Base-by-base conservation (phyloP, 495 filamentous ascomycete genomes). In the Pyrenula aspistea region DNA sequence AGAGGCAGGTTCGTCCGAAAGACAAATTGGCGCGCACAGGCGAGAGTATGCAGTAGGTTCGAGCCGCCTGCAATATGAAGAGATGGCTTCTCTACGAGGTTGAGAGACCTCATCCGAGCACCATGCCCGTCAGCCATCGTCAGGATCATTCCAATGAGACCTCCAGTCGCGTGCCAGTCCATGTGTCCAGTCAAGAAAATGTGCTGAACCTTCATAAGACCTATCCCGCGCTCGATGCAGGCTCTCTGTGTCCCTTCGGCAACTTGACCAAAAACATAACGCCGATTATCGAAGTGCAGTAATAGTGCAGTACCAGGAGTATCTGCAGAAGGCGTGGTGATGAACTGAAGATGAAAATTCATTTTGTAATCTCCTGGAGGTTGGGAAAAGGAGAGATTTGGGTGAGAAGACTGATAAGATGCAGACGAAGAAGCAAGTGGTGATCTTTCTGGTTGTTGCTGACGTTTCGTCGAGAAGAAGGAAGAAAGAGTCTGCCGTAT, bases 261-360 rank as follows among this genome's bases (percentile, higher is more conserved):
- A 10, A 91, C 62, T 65, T 88, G 84, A 8, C 93, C 93, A 62
- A 98, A 84, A n/a, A 97, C 54, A 66, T 97, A 98, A 50, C 89
- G 82, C 64, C 84, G 83, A 53, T 81, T 75, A 55, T 90, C 86
- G 64, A 89, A 91, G 63, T 89, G 80, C 10, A 97, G 76, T 24
- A 87, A 52, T 23, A 97, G 62, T 19, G 80, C 77, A 22, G 88
- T 88, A 48, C 91, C 94, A 15, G 85, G 84, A 1, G 93, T 94
- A 65, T 98, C 93, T 56, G 84, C 84, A 62, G 93, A 91, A n/a
- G 94, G 91, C 23, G 86, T 86, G 53, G 81, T 85, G 58, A 92
- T 63, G 59, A 96, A 67, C 67, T 92, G 81, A 49, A 88, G 77
- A 62, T 69, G 77, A 66, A 73, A 83, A 66, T 81, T 78, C 91